phyloP scores from a whole-genome alignment of 257 asterid genomes.

The Solanum arcanum region DNA sequence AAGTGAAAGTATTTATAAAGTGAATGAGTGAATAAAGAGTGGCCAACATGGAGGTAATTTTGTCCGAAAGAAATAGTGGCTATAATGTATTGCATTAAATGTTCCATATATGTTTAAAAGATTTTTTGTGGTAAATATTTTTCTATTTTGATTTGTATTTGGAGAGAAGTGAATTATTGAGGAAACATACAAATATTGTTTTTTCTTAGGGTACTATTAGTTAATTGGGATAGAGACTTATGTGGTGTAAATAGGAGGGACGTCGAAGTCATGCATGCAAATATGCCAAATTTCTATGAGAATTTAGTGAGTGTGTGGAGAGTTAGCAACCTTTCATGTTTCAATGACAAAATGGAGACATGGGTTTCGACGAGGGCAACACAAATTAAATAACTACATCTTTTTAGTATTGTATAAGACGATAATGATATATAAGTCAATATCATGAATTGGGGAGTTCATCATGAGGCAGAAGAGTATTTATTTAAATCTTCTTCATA shows the following conservation, averaged over 20 bases:
- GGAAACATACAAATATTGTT: not conserved
- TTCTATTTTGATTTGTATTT: not conserved
- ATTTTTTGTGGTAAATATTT: not conserved
- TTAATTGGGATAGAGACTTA: not conserved
- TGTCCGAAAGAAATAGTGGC: conserved; percentile 32
- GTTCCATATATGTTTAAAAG: not conserved
- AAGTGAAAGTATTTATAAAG: conserved; percentile 16
- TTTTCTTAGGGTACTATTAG: not conserved
- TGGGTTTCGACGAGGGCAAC: not conserved
- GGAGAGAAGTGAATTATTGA: not conserved
- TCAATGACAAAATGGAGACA: not conserved
- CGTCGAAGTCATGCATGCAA: not conserved
- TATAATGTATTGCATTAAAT: conserved; percentile 3
- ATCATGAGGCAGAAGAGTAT: no score
- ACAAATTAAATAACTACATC: not conserved
- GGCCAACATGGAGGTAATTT: conserved; percentile 38
- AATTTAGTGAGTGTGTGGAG: not conserved
- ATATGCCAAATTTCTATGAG: not conserved
- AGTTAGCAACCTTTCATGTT: not conserved
- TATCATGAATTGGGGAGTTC: not conserved
- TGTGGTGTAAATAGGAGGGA: not conserved
- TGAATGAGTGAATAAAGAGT: conserved; percentile 39
- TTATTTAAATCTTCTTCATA: no score
- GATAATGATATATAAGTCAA: not conserved
- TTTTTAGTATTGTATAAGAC: not conserved